Evolutionary conservation across 495 filamentous ascomycete genomes (phyloP).

Genomic region (Neurospora sp.): DNA sequence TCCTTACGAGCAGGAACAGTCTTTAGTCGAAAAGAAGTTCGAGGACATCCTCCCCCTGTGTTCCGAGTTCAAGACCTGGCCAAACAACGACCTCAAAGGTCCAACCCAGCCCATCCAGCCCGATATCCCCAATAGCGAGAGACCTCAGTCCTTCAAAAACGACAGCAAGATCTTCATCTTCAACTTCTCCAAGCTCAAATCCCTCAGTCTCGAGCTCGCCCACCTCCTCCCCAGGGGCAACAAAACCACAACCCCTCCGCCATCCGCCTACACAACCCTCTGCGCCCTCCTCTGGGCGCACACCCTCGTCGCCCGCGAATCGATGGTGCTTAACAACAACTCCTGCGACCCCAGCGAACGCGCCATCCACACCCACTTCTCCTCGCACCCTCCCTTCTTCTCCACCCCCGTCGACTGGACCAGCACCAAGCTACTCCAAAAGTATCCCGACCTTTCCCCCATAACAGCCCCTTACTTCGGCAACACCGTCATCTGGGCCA

Average conservation of each 20-base stretch:
- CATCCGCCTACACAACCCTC: background rate
- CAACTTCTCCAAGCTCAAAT: background rate
- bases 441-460: background rate
- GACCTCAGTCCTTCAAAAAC: constrained; percentile 9
- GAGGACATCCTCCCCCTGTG: constrained; percentile 1
- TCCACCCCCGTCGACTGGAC: background rate
- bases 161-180: constrained; percentile 28
- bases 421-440: background rate
- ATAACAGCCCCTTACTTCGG: background rate
- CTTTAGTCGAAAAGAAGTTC: constrained; percentile 17
- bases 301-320: background rate
- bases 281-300: constrained; percentile 1
- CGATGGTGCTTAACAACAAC: background rate
- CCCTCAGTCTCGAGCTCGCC: background rate
- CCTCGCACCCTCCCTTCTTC: background rate
- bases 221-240: background rate
- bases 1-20: background rate
- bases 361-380: background rate
- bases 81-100: constrained; percentile 14
- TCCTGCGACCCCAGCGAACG: background rate
- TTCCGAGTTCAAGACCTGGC: constrained; percentile 18
- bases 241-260: background rate
- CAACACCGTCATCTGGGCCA: background rate
- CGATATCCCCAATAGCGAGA: constrained; percentile 8
- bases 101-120: constrained; percentile 16